Base-by-base conservation (phyloP, 2,329 filamentous ascomycete species). In the Trichophyton simii region DNA sequence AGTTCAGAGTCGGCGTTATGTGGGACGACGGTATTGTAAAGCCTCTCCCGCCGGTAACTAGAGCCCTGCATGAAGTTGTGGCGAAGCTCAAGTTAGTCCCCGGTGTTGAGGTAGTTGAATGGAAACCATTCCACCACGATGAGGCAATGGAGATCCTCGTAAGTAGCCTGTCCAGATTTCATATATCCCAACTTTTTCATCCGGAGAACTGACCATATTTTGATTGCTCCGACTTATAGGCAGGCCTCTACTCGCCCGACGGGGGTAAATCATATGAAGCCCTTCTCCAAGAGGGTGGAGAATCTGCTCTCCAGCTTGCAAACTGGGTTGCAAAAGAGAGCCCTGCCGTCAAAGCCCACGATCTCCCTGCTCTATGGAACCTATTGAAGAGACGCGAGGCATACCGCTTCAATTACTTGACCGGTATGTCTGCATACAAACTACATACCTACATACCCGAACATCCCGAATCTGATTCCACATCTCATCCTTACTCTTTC, bases 241-340 rank as follows among this genome's bases (percentile, higher is more conserved):
- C 75, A 1, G 72, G 69, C 2, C 67, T 83, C 1, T 86, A 86
- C 68, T 87, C 82, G 70, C 71, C 77, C 1, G 85, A 88, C 65
- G 84, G 82, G 34, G 85, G 78, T 0, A 72, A 75, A n/a, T 79
- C 83, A 62, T 80, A 81, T 34, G 70, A 72, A 0, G 76, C 75
- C 1, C 76, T 79, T 0, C 75, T 87, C 2, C 73, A 77, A 1
- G 73, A 76, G 1, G 79, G 79, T 0, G 80, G 80, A 0, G 85
- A 88, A 67, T 83, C 84, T 0, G 75, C 78, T 67, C 72, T 80
- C 0, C 83, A 84, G 0, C 72, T 87, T 0, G 79, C 82, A 0
- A 76, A 81, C 62, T 84, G 81, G 67, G 85, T 87, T 58, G 73
- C 79, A 61, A 77, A 81, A 1, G 82, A 86, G 1, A 82, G 85